Conservation (phyloP, 805 yeast genomes). For the Candida germanica region DNA sequence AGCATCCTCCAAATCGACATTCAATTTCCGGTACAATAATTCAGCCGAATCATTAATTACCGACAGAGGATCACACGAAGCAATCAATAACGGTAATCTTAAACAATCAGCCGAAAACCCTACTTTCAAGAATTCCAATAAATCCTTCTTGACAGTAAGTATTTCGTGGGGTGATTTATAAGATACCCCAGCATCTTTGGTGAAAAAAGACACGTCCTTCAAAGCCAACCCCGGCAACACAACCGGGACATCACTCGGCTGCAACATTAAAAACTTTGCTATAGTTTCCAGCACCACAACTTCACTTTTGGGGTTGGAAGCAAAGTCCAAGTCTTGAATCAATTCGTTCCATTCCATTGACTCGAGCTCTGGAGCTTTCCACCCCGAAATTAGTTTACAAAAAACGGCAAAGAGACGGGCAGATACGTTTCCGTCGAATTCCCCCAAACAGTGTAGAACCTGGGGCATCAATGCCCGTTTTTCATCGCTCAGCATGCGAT, state of each 20-base stretch:
- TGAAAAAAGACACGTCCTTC: slow-evolving; percentile 58
- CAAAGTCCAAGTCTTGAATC: slow-evolving; percentile 33
- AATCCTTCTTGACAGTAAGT: slow-evolving; percentile 21
- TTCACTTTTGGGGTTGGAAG: slow-evolving; percentile 37
- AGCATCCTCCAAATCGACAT: slow-evolving; percentile 50
- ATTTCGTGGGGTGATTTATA: slow-evolving; percentile 49
- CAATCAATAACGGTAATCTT: slow-evolving; percentile 55
- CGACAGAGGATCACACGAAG: slow-evolving; percentile 57
- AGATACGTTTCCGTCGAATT: slow-evolving; percentile 29
- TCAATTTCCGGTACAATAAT: slow-evolving; percentile 47
- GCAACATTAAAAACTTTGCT: slow-evolving; percentile 55
- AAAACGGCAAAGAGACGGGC: slow-evolving; percentile 64
- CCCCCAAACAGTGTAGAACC: slow-evolving; percentile 46
- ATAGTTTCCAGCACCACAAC: slow-evolving; percentile 46
- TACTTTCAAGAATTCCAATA: slow-evolving; percentile 37
- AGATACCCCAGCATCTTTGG: slow-evolving; percentile 63
- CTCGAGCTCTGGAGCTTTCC: slow-evolving; percentile 50
- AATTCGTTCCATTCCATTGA: slow-evolving; percentile 39
- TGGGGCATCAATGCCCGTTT: slow-evolving; percentile 44
- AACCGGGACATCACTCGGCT: slow-evolving; percentile 35
- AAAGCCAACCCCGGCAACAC: slow-evolving; percentile 63
- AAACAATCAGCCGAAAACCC: slow-evolving; percentile 39
- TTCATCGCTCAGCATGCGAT: slow-evolving; percentile 42
- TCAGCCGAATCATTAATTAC: slow-evolving; percentile 54
- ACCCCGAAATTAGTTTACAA: slow-evolving; percentile 47